Evolutionary conservation across 768 basidiomycete species (phyloP).

Genomic region (Dioszegia crocea): DNA sequence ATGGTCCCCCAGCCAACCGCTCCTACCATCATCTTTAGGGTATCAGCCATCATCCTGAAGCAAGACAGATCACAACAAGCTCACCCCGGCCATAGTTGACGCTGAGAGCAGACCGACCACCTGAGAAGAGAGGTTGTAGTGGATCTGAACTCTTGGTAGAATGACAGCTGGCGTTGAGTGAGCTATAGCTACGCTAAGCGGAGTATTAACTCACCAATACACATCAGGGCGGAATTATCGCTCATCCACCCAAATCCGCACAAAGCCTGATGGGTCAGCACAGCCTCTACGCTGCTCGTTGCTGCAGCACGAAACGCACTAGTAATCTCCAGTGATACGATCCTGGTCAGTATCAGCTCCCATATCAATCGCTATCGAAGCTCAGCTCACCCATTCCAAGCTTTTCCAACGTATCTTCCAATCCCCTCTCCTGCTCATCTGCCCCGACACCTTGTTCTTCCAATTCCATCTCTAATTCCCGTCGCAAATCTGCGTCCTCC

Average conservation of each 20-base stretch:
- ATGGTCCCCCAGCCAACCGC: constrained; percentile 82
- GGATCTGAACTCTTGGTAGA: constrained; percentile 90
- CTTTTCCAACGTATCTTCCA: constrained; percentile 45
- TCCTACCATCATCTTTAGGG: constrained; percentile 93
- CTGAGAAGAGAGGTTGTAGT: constrained; percentile 70
- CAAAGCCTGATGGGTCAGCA: constrained; percentile 27
- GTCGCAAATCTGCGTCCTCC: constrained; percentile 1
- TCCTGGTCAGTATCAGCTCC: constrained; percentile 18
- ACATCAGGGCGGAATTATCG: constrained; percentile 47
- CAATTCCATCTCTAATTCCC: constrained; percentile 17
- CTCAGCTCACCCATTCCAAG: constrained; percentile 42
- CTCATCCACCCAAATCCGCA: constrained; percentile 50
- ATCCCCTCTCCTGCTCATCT: constrained; percentile 22
- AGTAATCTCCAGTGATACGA: constrained; percentile 48
- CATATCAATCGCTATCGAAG: neutral
- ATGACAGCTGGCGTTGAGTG: constrained; percentile 64
- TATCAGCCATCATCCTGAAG: constrained; percentile 48
- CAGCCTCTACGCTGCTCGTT: neutral
- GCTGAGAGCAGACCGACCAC: constrained; percentile 79
- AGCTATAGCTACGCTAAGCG: neutral
- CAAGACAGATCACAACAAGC: neutral
- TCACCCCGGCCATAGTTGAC: constrained; percentile 55
- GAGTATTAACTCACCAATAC: constrained; percentile 26
- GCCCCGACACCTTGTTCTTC: constrained; percentile 10
- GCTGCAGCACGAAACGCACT: constrained; percentile 8